Percentiles rank a stretch among this genome's conserved stretches.
Evolutionary conservation across 257 asterid genomes (phyloP).

Genomic region (Fraxinus excelsior): DNA sequence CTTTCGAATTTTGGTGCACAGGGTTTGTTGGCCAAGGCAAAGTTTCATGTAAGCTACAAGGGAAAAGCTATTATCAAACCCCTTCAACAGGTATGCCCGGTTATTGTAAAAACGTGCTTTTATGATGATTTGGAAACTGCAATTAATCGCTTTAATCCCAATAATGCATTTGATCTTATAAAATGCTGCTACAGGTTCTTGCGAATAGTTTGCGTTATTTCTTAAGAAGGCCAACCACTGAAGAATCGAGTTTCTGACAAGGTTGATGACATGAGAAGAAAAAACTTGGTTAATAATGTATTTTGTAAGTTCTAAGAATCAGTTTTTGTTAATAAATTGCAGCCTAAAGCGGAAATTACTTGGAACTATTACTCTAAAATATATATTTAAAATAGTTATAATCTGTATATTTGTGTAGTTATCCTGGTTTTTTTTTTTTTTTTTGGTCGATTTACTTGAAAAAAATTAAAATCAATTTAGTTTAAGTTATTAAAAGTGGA

Average conservation of each 20-base stretch:
- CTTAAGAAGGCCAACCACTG: constrained; percentile 84
- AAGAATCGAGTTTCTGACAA: constrained; percentile 80
- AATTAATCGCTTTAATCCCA: neutral
- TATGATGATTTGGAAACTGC: neutral
- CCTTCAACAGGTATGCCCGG: constrained; percentile 74
- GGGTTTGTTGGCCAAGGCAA: constrained; percentile 98
- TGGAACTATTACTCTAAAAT: neutral
- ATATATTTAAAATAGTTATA: neutral
- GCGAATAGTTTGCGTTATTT: constrained; percentile 81
- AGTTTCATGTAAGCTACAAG: constrained; percentile 87
- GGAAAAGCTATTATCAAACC: constrained; percentile 88
- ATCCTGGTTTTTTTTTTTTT: neutral
- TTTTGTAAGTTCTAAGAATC: neutral
- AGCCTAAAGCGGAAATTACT: neutral
- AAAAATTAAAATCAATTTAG: too few relatives aligned
- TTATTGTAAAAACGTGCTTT: neutral
- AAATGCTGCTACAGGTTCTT: constrained; percentile 62
- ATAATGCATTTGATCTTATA: neutral
- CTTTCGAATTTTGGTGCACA: constrained; percentile 22
- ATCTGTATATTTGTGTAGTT: neutral
- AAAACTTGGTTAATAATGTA: neutral
- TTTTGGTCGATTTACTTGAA: too few relatives aligned
- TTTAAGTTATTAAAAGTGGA: too few relatives aligned
- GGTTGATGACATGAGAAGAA: neutral
- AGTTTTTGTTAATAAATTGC: neutral